Evolutionary conservation across 495 filamentous ascomycete species (phyloP).

Genomic region (Neurospora pannonica): DNA sequence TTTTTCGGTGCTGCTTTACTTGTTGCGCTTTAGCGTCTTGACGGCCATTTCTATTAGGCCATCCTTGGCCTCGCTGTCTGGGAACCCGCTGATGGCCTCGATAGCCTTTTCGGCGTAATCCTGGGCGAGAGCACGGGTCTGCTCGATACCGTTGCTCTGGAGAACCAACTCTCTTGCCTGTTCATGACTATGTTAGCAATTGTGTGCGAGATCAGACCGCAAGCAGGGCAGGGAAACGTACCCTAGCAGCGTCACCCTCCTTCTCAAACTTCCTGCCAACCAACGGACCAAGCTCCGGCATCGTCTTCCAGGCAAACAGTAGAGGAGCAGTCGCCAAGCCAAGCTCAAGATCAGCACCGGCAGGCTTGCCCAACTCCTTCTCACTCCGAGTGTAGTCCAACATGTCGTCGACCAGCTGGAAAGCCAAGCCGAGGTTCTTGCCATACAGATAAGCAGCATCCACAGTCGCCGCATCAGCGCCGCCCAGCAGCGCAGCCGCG

Average conservation of each 20-base stretch:
- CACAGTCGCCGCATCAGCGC: conserved; percentile 65
- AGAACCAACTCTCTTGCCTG: conserved; percentile 80
- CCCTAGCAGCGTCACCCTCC: conserved; percentile 75
- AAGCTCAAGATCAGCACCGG: conserved; percentile 87
- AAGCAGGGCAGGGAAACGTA: conserved; percentile 32
- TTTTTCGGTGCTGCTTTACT: conserved; percentile 38
- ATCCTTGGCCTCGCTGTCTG: conserved; percentile 83
- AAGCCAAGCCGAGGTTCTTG: conserved; percentile 84
- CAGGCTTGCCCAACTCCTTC: conserved; percentile 83
- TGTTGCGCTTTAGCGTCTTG: conserved; percentile 82
- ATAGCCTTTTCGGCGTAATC: conserved; percentile 87
- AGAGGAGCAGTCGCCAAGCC: conserved; percentile 93
- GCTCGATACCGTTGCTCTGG: conserved; percentile 75
- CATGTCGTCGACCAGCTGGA: conserved; percentile 98
- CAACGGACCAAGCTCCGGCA: conserved; percentile 71
- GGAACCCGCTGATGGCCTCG: conserved; percentile 68
- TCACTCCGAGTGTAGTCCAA: conserved; percentile 86
- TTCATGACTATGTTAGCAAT: conserved; percentile 7
- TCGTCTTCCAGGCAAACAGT: conserved; percentile 91
- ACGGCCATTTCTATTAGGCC: conserved; percentile 87
- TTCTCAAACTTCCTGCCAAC: conserved; percentile 83
- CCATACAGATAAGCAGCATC: conserved; percentile 89
- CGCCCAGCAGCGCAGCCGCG: conserved; percentile 77
- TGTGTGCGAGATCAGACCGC: background rate
- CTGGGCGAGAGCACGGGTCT: conserved; percentile 80